Evolutionary conservation across 805 yeast species (phyloP), one percentile per base, ranked within the genome.

Genomic region (Dipodascus albidus): DNA sequence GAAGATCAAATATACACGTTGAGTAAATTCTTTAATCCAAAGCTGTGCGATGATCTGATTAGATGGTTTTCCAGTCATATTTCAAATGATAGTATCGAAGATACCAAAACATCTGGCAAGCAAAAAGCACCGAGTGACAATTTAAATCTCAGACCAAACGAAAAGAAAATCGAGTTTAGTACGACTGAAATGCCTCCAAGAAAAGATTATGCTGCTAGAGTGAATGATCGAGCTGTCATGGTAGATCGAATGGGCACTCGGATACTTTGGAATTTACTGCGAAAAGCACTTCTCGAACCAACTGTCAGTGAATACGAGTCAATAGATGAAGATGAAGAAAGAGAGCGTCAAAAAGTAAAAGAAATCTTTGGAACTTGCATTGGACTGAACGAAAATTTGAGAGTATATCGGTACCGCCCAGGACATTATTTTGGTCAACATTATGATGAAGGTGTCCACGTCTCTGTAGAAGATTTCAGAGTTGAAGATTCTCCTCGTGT

Each of bases 381-480:
- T 23, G 81, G 82, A 0, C 69, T 81, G 48, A 80, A 80, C 55
- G 78, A 82, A 1, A 79, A 80, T 53, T 61, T 81, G 14, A 61
- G 87, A 41, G 64, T 80, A 3, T 81, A 81, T 61, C 59, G 85
- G 49, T 81, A 81, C 60, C 59, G 62, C 1, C 69, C 71, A 56
- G 84, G 84, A 0, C 85, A 81, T 55, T 78, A 73, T 60, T 81
- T 81, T 58, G 81, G 77, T 2, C 70, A 74, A 56, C 86, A 81
- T 60, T 80, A 79, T 59, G 87, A 81, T 58, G 85, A 81, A 50
- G 69, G 78, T 4, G 82, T 78, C 2, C 54, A 56, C 2, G 70
- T 71, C 27, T 63, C 60, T 9, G 64, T 66, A 9, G 62, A 64
- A 17, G 63, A 60, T 38, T 38, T 38, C n/a, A 38, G 44, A 17